Evolutionary conservation across 23 red algal species (phyloP), one percentile per base, ranked within the genome.

Genomic region (Agarophyton chilense): DNA sequence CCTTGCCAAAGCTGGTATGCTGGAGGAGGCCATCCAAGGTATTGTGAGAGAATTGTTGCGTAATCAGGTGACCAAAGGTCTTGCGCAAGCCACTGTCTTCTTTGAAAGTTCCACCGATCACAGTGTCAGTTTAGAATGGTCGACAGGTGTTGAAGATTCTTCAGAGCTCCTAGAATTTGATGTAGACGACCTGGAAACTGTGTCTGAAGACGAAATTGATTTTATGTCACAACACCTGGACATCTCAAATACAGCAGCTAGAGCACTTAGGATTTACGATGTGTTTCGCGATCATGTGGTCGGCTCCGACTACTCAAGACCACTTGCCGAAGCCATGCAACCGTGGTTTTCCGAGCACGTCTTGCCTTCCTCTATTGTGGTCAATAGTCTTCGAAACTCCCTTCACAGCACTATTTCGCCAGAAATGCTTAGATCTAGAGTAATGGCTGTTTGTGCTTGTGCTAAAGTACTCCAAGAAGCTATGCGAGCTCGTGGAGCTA

Each of bases 101-200:
- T 91, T 82, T 58, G 65, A 82, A 52, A 82, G 51, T 40, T 58
- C 46, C 33, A 60, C 75, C 42, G 88, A 74, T 36, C 47, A 28
- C 2, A 61, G 45, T 52, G 64, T 50, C n/a, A 58, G 11, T 29
- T 57, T 91, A 22, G 88, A 81, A 72, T 91, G 88, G 88, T 65
- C 75, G 43, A 31, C 46, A 44, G 64, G 64, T 50, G 60, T 55
- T 49, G 77, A 64, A 17, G 50, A 60, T 39, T 81, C 75, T 52
- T 17, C 64, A 7, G 88, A 91, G 50, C 76, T 91, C 17, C 42
- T 91, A 45, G 88, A 91, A 39, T 91, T 91, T 91, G 88, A 91
- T 45, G 26, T 82, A 26, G 88, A 91, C 19, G 88, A 91, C 38
- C 39, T 91, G 36, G 88, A 91, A 67, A 55, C 44, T 19, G 57